Percentiles rank a stretch among this genome's conserved stretches.
Evolutionary conservation across 345 rosid species (phyloP).

Genomic region (Barbarea vulgaris): DNA sequence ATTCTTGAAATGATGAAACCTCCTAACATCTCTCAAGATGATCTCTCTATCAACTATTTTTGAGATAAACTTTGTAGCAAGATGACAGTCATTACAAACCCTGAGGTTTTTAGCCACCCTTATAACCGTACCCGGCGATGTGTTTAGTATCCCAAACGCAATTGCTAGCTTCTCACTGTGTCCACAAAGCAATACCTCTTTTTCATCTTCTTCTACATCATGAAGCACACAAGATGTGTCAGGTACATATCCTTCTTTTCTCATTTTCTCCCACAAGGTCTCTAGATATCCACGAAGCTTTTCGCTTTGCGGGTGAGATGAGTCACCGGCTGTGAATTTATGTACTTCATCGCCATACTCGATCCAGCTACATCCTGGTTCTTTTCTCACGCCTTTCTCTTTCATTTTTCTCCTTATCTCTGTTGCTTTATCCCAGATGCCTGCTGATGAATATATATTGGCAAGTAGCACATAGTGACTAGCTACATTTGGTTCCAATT

Average conservation of each 20-base stretch:
- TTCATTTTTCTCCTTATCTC: conserved; percentile 74
- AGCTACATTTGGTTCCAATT: conserved; percentile 72
- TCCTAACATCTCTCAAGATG: conserved; percentile 75
- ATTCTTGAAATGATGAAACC: conserved; percentile 84
- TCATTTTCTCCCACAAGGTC: conserved; percentile 65
- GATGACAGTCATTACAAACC: conserved; percentile 87
- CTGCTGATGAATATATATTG: conserved; percentile 76
- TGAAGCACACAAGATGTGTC: conserved; percentile 90
- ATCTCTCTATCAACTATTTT: conserved; percentile 69
- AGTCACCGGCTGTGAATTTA: conserved; percentile 80
- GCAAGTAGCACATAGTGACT: conserved; percentile 92
- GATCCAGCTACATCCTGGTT: conserved; percentile 96
- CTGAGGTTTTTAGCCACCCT: conserved; percentile 88
- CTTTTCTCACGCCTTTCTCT: conserved; percentile 80
- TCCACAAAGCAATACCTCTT: conserved; percentile 79
- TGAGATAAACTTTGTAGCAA: conserved; percentile 73
- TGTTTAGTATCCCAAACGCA: conserved; percentile 80
- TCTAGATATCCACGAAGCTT: conserved; percentile 59
- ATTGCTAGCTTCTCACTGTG: conserved; percentile 91
- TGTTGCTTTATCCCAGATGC: conserved; percentile 79
- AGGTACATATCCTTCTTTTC: conserved; percentile 76
- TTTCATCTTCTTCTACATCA: conserved; percentile 71
- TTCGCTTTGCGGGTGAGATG: conserved; percentile 73
- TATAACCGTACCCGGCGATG: conserved; percentile 67
- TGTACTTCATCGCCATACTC: conserved; percentile 76